phyloP scores from a whole-genome alignment of 306 rosid species.

The Citrullus colocynthis region DNA sequence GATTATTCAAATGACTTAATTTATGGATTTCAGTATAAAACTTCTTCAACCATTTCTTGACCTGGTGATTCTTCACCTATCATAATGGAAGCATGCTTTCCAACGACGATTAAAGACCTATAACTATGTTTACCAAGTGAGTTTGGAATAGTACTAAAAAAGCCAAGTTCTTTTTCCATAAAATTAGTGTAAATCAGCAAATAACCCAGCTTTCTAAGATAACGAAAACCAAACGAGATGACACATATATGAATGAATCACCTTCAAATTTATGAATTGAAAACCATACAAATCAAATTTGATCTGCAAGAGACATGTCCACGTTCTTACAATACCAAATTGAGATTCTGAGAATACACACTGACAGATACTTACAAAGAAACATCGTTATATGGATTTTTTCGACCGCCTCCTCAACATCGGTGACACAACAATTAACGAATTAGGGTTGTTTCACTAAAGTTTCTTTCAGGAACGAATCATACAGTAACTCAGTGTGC shows the following conservation, averaged over 20 bases:
- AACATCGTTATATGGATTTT: background rate
- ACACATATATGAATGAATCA: background rate
- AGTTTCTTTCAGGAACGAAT: background rate
- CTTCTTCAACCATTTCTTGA: background rate
- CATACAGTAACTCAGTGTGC: slow-evolving; percentile 33
- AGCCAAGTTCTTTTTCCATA: no score
- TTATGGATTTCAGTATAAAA: background rate
- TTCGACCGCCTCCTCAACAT: background rate
- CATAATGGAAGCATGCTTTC: background rate
- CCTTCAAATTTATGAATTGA: background rate
- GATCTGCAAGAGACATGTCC: background rate
- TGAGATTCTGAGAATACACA: background rate
- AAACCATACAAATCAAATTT: background rate
- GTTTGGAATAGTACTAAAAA: background rate
- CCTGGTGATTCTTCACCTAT: background rate
- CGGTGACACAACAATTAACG: slow-evolving; percentile 1
- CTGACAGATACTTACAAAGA: background rate
- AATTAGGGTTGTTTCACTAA: slow-evolving; percentile 32
- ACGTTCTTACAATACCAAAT: background rate
- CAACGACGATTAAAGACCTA: background rate
- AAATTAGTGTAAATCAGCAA: background rate
- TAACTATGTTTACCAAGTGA: background rate
- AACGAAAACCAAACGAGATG: background rate
- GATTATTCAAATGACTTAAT: background rate
- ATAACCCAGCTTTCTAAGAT: background rate